Conservation (phyloP, 805 yeast genomes). For the Maudiozyma saulgeensis region DNA sequence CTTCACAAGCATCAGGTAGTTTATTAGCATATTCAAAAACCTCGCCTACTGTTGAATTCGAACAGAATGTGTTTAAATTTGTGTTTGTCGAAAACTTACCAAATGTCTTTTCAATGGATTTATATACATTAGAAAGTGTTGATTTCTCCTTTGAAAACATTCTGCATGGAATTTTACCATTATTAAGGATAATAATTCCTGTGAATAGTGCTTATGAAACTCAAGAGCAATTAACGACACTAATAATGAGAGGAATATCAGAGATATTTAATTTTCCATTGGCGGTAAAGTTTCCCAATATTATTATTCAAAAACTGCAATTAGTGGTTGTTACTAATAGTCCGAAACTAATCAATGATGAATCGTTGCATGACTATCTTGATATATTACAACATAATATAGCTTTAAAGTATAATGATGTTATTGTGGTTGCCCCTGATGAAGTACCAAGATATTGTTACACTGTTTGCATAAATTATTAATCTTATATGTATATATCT, state of each 20-base stretch:
- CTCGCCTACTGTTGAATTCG: background rate
- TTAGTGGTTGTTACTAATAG: constrained; percentile 3
- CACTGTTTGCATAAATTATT: background rate
- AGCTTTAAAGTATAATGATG: background rate
- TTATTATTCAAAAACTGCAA: constrained; percentile 9
- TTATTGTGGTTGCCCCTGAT: background rate
- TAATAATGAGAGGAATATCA: constrained; percentile 3
- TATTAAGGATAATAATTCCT: constrained; percentile 4
- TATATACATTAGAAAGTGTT: constrained; percentile 8
- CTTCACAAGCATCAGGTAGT: background rate
- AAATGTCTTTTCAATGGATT: constrained; percentile 8
- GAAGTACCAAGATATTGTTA: background rate
- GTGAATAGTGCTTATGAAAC: background rate
- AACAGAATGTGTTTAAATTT: constrained; percentile 1
- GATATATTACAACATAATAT: background rate
- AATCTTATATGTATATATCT: background rate
- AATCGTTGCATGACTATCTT: background rate
- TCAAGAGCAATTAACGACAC: background rate
- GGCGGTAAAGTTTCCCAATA: constrained; percentile 5
- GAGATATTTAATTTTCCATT: constrained; percentile 10
- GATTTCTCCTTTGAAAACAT: constrained; percentile 7
- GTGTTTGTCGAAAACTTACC: constrained; percentile 6
- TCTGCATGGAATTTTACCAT: constrained; percentile 1
- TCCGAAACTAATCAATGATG: background rate
- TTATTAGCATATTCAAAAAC: background rate